Evolutionary conservation across 768 basidiomycete species (phyloP).

Genomic region (Termitomyces sp.): DNA sequence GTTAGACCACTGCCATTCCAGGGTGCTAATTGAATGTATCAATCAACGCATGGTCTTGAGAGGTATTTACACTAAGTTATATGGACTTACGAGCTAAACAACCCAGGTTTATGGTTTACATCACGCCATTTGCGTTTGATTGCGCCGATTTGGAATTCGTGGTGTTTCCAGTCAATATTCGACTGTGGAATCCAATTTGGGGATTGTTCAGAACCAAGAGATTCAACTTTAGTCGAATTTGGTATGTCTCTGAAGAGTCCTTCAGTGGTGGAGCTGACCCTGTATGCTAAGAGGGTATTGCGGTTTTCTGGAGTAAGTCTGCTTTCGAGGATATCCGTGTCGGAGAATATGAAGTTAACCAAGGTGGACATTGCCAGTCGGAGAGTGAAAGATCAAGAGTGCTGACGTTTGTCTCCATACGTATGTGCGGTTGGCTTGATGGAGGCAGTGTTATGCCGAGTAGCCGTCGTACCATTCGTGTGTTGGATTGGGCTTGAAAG

Average conservation of each 20-base stretch:
- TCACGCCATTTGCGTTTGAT: background rate
- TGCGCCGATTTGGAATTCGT: background rate
- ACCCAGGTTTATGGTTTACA: background rate
- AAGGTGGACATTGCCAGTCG: background rate
- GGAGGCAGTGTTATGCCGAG: background rate
- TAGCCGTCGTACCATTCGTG: too few species aligned
- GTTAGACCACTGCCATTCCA: background rate
- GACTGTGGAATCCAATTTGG: background rate
- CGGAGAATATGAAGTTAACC: background rate
- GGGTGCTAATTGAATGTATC: background rate
- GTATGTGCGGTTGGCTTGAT: background rate
- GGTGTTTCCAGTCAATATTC: background rate
- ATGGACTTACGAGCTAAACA: background rate
- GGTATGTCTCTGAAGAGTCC: background rate
- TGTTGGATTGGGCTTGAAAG: too few species aligned
- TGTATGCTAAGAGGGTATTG: background rate
- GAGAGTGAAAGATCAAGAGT: background rate
- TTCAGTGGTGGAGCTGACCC: background rate
- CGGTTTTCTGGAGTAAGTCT: background rate
- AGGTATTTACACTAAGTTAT: background rate
- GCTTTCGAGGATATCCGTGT: background rate
- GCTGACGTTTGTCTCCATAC: too few species aligned
- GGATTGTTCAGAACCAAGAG: background rate
- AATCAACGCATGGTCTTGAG: background rate
- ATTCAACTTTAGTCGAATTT: background rate